A percentile compares a stretch with the other conserved stretches of the same genome.
Evolutionary conservation across 75 land plant species (phyloP).

Genomic region (Selaginella tamariscina): DNA sequence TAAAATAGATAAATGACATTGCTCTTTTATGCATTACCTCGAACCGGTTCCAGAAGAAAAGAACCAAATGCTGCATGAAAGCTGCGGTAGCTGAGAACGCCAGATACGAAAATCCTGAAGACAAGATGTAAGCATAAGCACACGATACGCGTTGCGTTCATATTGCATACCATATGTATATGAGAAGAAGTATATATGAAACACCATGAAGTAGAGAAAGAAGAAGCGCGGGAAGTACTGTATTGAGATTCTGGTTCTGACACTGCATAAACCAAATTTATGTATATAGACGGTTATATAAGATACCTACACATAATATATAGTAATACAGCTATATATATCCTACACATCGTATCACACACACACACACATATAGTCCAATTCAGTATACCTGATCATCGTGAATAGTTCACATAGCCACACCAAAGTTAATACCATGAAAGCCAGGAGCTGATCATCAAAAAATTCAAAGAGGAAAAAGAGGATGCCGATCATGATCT

Average conservation of each 20-base stretch:
- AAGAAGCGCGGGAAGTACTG: slow-evolving; percentile 99
- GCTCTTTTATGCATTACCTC: slow-evolving; percentile 58
- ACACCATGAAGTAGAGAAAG: slow-evolving; percentile 88
- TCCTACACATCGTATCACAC: background rate
- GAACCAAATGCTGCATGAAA: slow-evolving; percentile 94
- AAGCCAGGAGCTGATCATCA: slow-evolving; percentile 96
- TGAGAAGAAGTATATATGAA: slow-evolving; percentile 95
- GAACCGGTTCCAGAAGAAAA: slow-evolving; percentile 95
- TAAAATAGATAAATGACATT: background rate
- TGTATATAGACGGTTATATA: background rate
- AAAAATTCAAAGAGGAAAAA: slow-evolving; percentile 97
- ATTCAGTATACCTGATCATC: slow-evolving; percentile 61
- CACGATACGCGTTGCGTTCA: too few species aligned
- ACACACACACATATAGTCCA: background rate
- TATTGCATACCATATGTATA: slow-evolving; percentile 74
- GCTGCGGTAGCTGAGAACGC: slow-evolving; percentile 85
- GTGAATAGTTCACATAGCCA: slow-evolving; percentile 76
- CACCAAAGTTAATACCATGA: slow-evolving; percentile 88
- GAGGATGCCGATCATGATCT: slow-evolving; percentile 99
- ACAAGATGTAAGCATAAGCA: background rate
- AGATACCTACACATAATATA: background rate
- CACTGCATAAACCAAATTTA: slow-evolving; percentile 45
- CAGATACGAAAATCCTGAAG: slow-evolving; percentile 92
- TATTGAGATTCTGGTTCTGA: slow-evolving; percentile 86
- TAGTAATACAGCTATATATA: background rate